phyloP scores from a whole-genome alignment of 2,329 filamentous ascomycete genomes.

The Didymella lethalis region DNA sequence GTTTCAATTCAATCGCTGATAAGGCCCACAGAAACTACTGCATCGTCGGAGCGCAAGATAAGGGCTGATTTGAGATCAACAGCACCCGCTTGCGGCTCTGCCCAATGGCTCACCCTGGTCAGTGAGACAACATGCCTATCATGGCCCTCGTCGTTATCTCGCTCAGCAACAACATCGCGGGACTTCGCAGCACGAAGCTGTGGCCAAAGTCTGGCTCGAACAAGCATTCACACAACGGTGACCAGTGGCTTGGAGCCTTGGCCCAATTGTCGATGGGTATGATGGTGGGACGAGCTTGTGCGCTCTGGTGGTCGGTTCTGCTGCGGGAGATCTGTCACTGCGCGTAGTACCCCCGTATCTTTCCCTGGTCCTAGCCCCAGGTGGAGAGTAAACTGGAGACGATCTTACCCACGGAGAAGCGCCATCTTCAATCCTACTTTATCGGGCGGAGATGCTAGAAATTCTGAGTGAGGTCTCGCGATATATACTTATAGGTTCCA shows the following conservation, averaged over 20 bases:
- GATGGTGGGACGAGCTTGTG: background rate
- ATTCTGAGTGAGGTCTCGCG: constrained; percentile 13
- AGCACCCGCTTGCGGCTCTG: constrained; percentile 14
- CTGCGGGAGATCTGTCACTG: constrained; percentile 17
- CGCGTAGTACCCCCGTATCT: constrained; percentile 9
- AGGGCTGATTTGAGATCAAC: constrained; percentile 6
- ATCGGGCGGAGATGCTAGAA: constrained; percentile 22
- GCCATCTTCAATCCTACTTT: constrained; percentile 5
- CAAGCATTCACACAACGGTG: constrained; percentile 14
- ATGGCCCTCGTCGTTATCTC: constrained; percentile 5
- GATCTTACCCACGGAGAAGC: constrained; percentile 21
- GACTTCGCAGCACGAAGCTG: constrained; percentile 1
- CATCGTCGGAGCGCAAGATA: constrained; percentile 18
- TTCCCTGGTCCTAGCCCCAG: constrained; percentile 4
- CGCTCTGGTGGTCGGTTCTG: background rate
- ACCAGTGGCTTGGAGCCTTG: constrained; percentile 4
- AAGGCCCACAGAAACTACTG: constrained; percentile 23
- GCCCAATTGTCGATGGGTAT: background rate
- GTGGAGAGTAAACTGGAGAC: constrained; percentile 14
- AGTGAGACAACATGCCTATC: constrained; percentile 7
- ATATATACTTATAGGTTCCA: constrained; percentile 5
- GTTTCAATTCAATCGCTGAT: constrained; percentile 16
- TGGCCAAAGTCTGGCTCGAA: constrained; percentile 4
- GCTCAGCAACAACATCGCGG: background rate
- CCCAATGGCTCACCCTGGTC: constrained; percentile 9